Evolutionary conservation across 371 early-diverging fungal species (phyloP), one percentile per base, ranked within the genome.

Genomic region (Coemansia sp.): DNA sequence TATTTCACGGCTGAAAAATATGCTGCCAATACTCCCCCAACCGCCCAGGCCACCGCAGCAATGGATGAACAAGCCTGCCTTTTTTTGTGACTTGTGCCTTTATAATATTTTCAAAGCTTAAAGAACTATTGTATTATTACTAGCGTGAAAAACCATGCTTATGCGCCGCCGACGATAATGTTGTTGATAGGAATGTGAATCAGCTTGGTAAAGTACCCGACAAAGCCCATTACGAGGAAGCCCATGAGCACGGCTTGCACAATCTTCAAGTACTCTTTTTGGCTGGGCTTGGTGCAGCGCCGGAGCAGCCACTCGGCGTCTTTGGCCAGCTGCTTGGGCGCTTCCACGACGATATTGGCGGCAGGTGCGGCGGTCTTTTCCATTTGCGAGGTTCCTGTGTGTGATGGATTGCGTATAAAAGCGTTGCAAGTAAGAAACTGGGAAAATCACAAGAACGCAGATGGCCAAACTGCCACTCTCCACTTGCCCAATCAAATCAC

Each of bases 161-260:
- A 88, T 39, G 86, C 86, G 41, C 85, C 87, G 61, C 86, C 87
- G 51, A 98, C 98, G 73, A 98, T 93, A 82, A 98, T 97, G 86
- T 97, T 97, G 90, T 96, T 97, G 86, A 98, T 97, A 66, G 99
- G 99, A 80, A 98, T 98, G 83, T 98, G 99, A 71, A 98, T 93
- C 70, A 98, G 87, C 88, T 98, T 98, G 82, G 97, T 96, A 82
- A 97, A 91, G 81, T 93, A 98, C 49, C 98, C 97, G 73, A 97
- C 91, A 82, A 94, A 95, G 73, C 99, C 99, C 90, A 98, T 96
- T 70, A 97, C 90, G 71, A 96, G 83, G 80, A 98, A 98, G 12
- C 99, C 99, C 84, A 97, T 90, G 52, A 91, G 92, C 39, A 98
- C 95, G 29, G 97, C 97, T 74, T 89, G 89, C 53, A 93, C 88